Evolutionary conservation across 768 basidiomycete genomes (phyloP).

Genomic region (Steccherinum ochraceum): DNA sequence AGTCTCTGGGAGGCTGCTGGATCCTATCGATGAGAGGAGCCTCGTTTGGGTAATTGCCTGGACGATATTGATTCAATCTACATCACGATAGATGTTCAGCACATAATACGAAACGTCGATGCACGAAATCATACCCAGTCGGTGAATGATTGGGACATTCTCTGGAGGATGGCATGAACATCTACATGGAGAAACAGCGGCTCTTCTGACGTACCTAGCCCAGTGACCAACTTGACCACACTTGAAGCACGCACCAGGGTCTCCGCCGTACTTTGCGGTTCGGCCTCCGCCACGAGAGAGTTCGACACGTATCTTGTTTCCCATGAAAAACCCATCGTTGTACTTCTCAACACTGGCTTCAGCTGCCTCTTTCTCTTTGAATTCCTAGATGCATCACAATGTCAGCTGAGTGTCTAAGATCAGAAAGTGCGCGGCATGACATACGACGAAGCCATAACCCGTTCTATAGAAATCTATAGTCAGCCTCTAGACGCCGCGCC

Average conservation of each 20-base stretch:
- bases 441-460: constrained; percentile 87
- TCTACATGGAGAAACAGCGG: constrained; percentile 3
- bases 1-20: constrained; percentile 47
- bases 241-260: constrained; percentile 84
- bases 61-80: background rate
- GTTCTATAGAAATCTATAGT: constrained; percentile 47
- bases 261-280: constrained; percentile 75
- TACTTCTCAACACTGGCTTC: constrained; percentile 87
- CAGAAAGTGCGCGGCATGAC: constrained; percentile 22
- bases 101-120: no score
- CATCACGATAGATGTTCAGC: no score
- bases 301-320: constrained; percentile 87
- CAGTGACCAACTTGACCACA: constrained; percentile 85
- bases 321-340: constrained; percentile 87
- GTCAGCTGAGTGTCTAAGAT: background rate
- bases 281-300: constrained; percentile 79
- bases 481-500: no score
- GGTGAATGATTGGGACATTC: constrained; percentile 58
- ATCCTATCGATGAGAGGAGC: constrained; percentile 53
- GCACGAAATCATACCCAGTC: constrained; percentile 30
- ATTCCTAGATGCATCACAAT: constrained; percentile 49
- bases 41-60: constrained; percentile 28
- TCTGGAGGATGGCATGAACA: constrained; percentile 29
- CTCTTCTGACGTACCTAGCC: constrained; percentile 59
- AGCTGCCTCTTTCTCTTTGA: constrained; percentile 72